These are phyloP conservation scores for Solidago caesia DNA, from an alignment of 129 eudicot genomes.

Conservation along the genomic window DNA sequence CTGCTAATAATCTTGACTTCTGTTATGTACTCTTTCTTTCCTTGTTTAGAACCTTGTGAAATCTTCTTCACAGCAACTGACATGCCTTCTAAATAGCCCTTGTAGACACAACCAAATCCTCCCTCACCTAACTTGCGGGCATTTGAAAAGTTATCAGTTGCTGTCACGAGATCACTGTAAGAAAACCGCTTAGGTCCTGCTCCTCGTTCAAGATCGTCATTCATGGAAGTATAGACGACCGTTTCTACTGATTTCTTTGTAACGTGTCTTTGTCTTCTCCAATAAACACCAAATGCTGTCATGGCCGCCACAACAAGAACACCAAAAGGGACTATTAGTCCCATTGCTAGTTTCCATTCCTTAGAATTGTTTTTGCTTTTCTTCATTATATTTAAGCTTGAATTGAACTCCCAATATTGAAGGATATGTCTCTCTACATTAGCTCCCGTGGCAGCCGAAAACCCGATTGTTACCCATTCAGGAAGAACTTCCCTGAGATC, in stretches of 20 bases:
- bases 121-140: slow-evolving; percentile 55
- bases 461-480: slow-evolving; percentile 39
- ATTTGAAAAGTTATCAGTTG: slow-evolving; percentile 49
- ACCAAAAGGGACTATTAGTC: slow-evolving; percentile 26
- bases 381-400: slow-evolving; percentile 18
- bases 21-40: slow-evolving; percentile 52
- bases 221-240: slow-evolving; percentile 32
- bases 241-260: slow-evolving; percentile 6
- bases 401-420: slow-evolving; percentile 44
- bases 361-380: slow-evolving; percentile 22
- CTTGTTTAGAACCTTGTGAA: slow-evolving; percentile 60
- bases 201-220: slow-evolving; percentile 48
- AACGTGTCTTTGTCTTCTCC: slow-evolving; percentile 18
- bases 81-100: slow-evolving; percentile 37
- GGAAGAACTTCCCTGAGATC: slow-evolving; percentile 44
- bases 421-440: slow-evolving; percentile 35
- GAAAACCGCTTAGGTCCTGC: slow-evolving; percentile 56
- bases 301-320: slow-evolving; percentile 7
- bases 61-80: slow-evolving; percentile 59
- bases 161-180: slow-evolving; percentile 38
- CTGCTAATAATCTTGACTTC: slow-evolving; percentile 61
- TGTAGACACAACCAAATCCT: slow-evolving; percentile 65
- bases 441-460: slow-evolving; percentile 50
- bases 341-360: slow-evolving; percentile 23
- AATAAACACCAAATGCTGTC: slow-evolving; percentile 7